A percentile compares a stretch with the other conserved stretches of the same genome.
Conservation (phyloP, 208 protist species). For the Tritrichomonas foetus region DNA sequence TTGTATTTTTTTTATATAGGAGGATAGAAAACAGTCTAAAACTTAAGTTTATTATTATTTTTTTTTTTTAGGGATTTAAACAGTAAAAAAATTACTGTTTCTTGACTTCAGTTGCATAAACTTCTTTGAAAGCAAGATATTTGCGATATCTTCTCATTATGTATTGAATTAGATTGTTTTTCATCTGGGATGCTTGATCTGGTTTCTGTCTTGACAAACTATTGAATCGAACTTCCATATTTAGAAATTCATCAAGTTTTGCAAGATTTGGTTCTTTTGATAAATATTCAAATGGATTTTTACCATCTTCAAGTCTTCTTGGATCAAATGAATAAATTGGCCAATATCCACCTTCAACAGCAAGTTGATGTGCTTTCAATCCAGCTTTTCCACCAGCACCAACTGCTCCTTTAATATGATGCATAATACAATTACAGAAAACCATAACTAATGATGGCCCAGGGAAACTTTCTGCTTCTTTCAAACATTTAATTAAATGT, state of each 20-base stretch:
- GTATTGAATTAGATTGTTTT: neutral
- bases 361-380: neutral
- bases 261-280: neutral
- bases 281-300: neutral
- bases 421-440: conserved; percentile 61
- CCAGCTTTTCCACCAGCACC: neutral
- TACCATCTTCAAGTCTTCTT: neutral
- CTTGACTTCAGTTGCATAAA: too few relatives aligned
- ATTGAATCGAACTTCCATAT: conserved; percentile 24
- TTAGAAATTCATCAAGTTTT: neutral
- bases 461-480: conserved; percentile 60
- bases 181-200: neutral
- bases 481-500: conserved; percentile 58
- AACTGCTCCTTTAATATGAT: neutral
- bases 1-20: too few relatives aligned
- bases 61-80: too few relatives aligned
- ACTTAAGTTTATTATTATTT: too few relatives aligned
- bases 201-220: neutral
- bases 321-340: conserved; percentile 15
- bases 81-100: too few relatives aligned
- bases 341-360: conserved; percentile 6
- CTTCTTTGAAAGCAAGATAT: too few relatives aligned
- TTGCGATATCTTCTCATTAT: neutral
- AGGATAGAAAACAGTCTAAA: too few relatives aligned
- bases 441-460: conserved; percentile 56